These are phyloP conservation scores for Rhizomucor pusillus DNA, from an alignment of 371 early-diverging fungal species.

Conservation along the genomic window DNA sequence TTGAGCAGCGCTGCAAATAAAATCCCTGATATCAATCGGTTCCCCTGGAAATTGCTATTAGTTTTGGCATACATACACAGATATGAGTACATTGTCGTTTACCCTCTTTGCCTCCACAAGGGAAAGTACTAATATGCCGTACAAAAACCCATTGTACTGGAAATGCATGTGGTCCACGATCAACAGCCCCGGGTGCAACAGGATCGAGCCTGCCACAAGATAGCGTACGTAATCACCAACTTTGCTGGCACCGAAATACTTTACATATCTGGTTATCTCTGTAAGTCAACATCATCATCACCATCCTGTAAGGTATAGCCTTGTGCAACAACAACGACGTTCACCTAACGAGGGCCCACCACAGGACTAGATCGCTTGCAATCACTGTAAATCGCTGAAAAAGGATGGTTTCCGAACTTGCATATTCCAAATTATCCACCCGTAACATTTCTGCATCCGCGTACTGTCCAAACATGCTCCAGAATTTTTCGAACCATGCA, in stretches of 20 bases:
- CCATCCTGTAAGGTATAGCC: no score
- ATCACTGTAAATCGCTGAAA: slow-evolving; percentile 89
- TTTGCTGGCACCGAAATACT: slow-evolving; percentile 38
- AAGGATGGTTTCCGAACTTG: slow-evolving; percentile 62
- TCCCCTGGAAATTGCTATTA: slow-evolving; percentile 44
- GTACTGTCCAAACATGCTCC: slow-evolving; percentile 63
- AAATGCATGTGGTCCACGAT: slow-evolving; percentile 93
- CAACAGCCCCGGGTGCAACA: slow-evolving; percentile 84
- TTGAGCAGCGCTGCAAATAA: slow-evolving; percentile 87
- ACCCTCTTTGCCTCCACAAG: slow-evolving; percentile 75
- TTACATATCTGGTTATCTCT: slow-evolving; percentile 26
- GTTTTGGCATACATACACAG: no score
- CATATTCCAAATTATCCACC: slow-evolving; percentile 70
- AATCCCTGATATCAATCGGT: slow-evolving; percentile 67
- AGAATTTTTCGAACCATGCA: slow-evolving; percentile 89
- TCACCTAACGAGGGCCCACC: slow-evolving; percentile 66
- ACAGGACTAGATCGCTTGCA: slow-evolving; percentile 75
- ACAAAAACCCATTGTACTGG: slow-evolving; percentile 96
- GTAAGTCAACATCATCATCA: no score
- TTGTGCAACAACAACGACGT: neutral
- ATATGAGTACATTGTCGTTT: slow-evolving; percentile 9
- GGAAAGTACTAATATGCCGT: slow-evolving; percentile 84
- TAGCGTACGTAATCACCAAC: slow-evolving; percentile 32
- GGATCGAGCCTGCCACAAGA: slow-evolving; percentile 56
- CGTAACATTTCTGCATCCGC: slow-evolving; percentile 78